phyloP scores from a whole-genome alignment of 345 rosid species.

The Cochlearia excelsa region DNA sequence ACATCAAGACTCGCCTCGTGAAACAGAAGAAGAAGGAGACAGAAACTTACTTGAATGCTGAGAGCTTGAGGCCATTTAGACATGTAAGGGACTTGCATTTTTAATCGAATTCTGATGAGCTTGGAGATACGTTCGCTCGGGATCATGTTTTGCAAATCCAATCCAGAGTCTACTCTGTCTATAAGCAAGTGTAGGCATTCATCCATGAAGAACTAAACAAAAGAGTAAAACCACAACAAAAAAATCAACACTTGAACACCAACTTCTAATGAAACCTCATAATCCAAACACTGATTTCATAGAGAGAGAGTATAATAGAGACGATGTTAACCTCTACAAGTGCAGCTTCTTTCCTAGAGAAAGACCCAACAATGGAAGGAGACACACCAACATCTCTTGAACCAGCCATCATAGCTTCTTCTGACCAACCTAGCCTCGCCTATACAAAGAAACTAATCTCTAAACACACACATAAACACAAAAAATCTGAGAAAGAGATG shows the following conservation, averaged over 20 bases:
- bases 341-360: slow-evolving; percentile 83
- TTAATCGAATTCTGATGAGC: slow-evolving; percentile 70
- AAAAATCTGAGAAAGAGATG: neutral
- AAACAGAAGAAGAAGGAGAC: neutral
- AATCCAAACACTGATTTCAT: neutral
- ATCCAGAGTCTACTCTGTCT: slow-evolving; percentile 61
- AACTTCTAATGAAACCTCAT: neutral
- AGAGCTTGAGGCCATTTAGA: slow-evolving; percentile 97
- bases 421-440: slow-evolving; percentile 78
- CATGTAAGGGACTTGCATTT: slow-evolving; percentile 87
- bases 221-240: neutral
- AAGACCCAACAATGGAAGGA: slow-evolving; percentile 84
- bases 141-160: slow-evolving; percentile 49
- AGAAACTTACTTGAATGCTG: slow-evolving; percentile 61
- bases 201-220: slow-evolving; percentile 82
- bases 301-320: neutral
- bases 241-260: slow-evolving; percentile 9
- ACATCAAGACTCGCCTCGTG: neutral
- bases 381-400: slow-evolving; percentile 84
- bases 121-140: slow-evolving; percentile 66
- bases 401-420: slow-evolving; percentile 88
- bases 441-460: slow-evolving; percentile 27
- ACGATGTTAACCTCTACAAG: slow-evolving; percentile 66
- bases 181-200: slow-evolving; percentile 74
- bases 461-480: slow-evolving; percentile 4